These are phyloP conservation scores for Iodosphaeria phyllophila DNA, from an alignment of 2,329 filamentous ascomycete genomes.

Conservation along the genomic window DNA sequence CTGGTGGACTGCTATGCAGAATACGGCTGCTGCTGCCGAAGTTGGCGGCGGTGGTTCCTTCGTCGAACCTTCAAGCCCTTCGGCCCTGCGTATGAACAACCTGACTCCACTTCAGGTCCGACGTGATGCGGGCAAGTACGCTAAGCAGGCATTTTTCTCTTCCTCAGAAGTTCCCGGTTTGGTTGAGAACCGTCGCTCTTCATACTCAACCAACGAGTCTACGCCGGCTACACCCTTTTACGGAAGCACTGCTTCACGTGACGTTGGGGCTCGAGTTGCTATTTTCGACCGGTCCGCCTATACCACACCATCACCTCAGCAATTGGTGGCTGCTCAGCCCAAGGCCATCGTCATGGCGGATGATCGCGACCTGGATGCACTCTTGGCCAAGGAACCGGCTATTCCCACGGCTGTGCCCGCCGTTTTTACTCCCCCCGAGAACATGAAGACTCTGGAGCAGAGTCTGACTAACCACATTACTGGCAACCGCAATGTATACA, in stretches of 20 bases:
- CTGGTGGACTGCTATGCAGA: too few relatives aligned
- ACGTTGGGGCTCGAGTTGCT: constrained; percentile 39
- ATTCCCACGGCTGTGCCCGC: constrained; percentile 84
- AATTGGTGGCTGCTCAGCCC: constrained; percentile 21
- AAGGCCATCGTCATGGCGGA: constrained; percentile 21
- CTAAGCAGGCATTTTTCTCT: too few relatives aligned
- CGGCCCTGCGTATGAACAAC: too few relatives aligned
- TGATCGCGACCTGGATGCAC: constrained; percentile 38
- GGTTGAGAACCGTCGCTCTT: constrained; percentile 48
- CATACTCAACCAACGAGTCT: constrained; percentile 50
- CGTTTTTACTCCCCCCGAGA: constrained; percentile 67
- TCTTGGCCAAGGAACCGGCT: constrained; percentile 57
- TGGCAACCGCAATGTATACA: constrained; percentile 95
- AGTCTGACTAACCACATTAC: constrained; percentile 81
- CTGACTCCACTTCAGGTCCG: too few relatives aligned
- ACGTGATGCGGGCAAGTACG: too few relatives aligned
- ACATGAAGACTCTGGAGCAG: constrained; percentile 78
- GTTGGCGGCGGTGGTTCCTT: too few relatives aligned
- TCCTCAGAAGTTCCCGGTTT: too few relatives aligned
- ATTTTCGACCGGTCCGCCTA: constrained; percentile 44
- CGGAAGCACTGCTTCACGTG: constrained; percentile 35
- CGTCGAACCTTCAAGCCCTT: too few relatives aligned
- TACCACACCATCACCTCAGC: constrained; percentile 47
- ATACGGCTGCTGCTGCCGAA: too few relatives aligned
- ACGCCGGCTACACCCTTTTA: constrained; percentile 48